Evolutionary conservation across 2,329 filamentous ascomycete species (phyloP), one percentile per base, ranked within the genome.

Genomic region (Aspergillus fijiensis): DNA sequence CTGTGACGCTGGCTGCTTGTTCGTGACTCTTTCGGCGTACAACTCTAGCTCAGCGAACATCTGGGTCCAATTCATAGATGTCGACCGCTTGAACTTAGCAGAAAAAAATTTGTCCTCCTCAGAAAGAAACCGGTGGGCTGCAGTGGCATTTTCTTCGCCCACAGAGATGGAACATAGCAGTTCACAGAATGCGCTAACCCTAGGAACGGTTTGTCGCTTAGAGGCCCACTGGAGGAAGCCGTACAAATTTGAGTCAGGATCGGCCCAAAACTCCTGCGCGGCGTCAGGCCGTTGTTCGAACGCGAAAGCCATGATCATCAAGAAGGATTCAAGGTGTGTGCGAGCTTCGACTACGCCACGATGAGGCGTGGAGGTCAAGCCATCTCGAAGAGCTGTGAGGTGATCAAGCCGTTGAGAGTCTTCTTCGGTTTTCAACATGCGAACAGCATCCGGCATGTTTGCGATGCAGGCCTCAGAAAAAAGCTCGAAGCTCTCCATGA

Each of bases 211-310:
- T 62, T 96, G 92, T 68, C 95, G 85, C 67, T 92, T 89, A 3
- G 95, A 96, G n/a, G 93, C 91, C 95, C 95, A 99, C 65, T 96
- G 91, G 73, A 99, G 84, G 72, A 99, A 99, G 0, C 95, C 95
- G 63, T 93, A 91, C 33, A 99, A 81, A 67, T 97, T 96, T 71
- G 92, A 92, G 69, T 99, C 95, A 2, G 90, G 87, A 71, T 97
- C 93, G 33, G 85, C 85, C 95, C 95, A 99, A 67, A 98, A 98
- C 50, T 88, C 89, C 70, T 91, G 87, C 10, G 93, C 91, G 27
- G 92, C 89, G 55, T 96, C 91, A 16, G 90, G 86, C 39, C 92
- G 89, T 31, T 89, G 87, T 70, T 98, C 91, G 70, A 94, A 99
- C 4, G 92, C 86, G 71, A 95, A 96, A 4, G 95, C 90, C 61